Evolutionary conservation across 208 protist genomes (phyloP).

Genomic region (Trypanosoma scelopori): DNA sequence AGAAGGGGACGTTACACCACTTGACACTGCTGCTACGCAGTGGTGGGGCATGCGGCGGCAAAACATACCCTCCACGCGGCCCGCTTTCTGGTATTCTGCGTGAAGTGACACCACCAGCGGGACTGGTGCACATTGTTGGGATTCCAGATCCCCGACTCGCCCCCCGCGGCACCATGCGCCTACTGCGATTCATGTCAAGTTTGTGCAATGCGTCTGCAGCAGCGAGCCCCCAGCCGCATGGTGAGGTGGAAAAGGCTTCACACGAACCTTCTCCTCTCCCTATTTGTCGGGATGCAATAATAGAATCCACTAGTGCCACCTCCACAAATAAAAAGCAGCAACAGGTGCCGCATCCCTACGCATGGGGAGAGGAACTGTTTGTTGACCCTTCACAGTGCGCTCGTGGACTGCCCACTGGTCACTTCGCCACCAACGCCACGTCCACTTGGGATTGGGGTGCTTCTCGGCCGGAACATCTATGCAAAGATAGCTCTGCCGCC

Average conservation of each 20-base stretch:
- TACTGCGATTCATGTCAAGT: constrained; percentile 55
- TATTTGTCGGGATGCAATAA: too few species aligned
- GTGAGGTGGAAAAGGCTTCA: too few species aligned
- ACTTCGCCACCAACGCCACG: background rate
- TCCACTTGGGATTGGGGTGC: constrained; percentile 13
- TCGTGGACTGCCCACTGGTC: background rate
- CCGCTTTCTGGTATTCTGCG: constrained; percentile 38
- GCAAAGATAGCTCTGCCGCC: background rate
- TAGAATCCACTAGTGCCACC: too few species aligned
- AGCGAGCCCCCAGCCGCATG: too few species aligned
- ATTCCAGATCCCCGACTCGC: constrained; percentile 42
- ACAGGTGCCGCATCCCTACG: constrained; percentile 1
- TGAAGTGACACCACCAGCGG: constrained; percentile 31
- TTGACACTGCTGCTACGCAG: constrained; percentile 55
- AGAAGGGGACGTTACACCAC: constrained; percentile 52
- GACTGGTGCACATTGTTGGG: constrained; percentile 52
- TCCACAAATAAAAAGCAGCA: background rate
- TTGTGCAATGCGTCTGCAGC: constrained; percentile 18
- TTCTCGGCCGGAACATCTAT: background rate
- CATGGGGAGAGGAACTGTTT: constrained; percentile 15
- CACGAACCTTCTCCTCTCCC: too few species aligned
- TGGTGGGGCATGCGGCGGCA: constrained; percentile 24
- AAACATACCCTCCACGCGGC: constrained; percentile 47
- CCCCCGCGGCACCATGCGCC: constrained; percentile 47
- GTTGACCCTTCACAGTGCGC: constrained; percentile 16